Percentiles rank a stretch among this genome's conserved stretches.
These are phyloP conservation scores for Suillus placidus DNA, from an alignment of 768 basidiomycete genomes.

Conservation along the genomic window DNA sequence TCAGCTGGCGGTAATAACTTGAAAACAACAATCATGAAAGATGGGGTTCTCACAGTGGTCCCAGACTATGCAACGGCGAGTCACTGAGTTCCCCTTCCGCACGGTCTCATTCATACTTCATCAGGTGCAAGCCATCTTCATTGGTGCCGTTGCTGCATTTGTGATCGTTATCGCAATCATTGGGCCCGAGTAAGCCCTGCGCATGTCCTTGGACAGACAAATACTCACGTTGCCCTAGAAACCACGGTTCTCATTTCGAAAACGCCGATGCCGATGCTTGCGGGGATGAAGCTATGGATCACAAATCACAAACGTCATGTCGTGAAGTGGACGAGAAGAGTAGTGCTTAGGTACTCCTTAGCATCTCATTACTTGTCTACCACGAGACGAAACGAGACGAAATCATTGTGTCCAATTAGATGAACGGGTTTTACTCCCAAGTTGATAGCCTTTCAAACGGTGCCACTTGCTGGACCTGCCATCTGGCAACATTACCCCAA, in stretches of 20 bases:
- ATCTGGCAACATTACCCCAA: not conserved
- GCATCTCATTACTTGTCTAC: not conserved
- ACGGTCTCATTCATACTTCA: conserved; percentile 39
- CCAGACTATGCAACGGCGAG: conserved; percentile 62
- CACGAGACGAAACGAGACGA: not conserved
- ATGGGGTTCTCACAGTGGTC: conserved; percentile 46
- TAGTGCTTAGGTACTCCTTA: not conserved
- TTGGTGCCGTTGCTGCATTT: conserved; percentile 57
- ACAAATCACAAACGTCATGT: conserved; percentile 13
- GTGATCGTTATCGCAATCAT: conserved; percentile 75
- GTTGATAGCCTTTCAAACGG: not conserved
- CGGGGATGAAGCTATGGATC: conserved; percentile 53
- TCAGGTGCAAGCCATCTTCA: conserved; percentile 13
- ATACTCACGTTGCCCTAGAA: conserved; percentile 38
- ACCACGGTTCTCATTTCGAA: conserved; percentile 84
- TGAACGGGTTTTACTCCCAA: not conserved
- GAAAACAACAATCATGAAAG: conserved; percentile 46
- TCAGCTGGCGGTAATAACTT: conserved; percentile 68
- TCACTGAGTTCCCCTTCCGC: conserved; percentile 10
- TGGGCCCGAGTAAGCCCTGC: conserved; percentile 68
- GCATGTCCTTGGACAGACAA: not conserved
- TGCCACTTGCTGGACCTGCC: not conserved
- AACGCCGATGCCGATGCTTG: conserved; percentile 69
- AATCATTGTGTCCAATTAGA: not conserved
- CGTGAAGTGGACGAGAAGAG: conserved; percentile 2